Conservation (phyloP, 1,139 yeast species). For the Scheffersomyces titani region DNA sequence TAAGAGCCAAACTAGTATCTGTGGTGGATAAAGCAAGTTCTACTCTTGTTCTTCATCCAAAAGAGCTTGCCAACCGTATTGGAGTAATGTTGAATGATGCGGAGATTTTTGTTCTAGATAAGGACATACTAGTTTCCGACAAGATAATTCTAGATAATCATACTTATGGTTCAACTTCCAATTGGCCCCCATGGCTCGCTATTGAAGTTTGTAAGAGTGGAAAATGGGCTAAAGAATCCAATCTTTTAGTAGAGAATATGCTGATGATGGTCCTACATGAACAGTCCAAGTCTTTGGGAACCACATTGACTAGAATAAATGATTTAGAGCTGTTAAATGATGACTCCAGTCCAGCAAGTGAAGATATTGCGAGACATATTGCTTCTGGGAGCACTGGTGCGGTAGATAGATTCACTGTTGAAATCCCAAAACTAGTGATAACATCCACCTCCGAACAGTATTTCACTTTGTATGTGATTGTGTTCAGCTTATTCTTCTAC, state of each 20-base stretch:
- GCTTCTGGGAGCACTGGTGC: constrained; percentile 7
- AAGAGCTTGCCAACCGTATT: constrained; percentile 36
- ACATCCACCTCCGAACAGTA: constrained; percentile 47
- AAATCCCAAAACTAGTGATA: constrained; percentile 42
- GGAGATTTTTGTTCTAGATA: constrained; percentile 41
- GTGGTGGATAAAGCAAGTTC: constrained; percentile 30
- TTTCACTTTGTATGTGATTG: constrained; percentile 37
- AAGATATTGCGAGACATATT: constrained; percentile 6
- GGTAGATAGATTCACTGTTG: constrained; percentile 30
- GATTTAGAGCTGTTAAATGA: constrained; percentile 5
- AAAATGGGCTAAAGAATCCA: constrained; percentile 35
- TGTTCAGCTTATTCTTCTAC: constrained; percentile 38
- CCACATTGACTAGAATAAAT: constrained; percentile 9
- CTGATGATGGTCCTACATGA: constrained; percentile 39
- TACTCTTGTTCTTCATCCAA: constrained; percentile 20
- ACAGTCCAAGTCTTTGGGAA: constrained; percentile 30
- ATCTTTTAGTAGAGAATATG: constrained; percentile 38
- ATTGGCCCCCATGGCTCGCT: constrained; percentile 54
- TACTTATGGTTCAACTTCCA: constrained; percentile 38
- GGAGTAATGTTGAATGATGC: constrained; percentile 43
- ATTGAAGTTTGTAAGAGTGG: constrained; percentile 43
- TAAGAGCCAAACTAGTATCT: constrained; percentile 42
- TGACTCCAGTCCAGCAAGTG: constrained; percentile 4
- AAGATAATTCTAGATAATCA: constrained; percentile 24
- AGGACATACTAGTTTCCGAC: constrained; percentile 21